phyloP scores from a whole-genome alignment of 176 grass and related monocot genomes.

The Avena eriantha region DNA sequence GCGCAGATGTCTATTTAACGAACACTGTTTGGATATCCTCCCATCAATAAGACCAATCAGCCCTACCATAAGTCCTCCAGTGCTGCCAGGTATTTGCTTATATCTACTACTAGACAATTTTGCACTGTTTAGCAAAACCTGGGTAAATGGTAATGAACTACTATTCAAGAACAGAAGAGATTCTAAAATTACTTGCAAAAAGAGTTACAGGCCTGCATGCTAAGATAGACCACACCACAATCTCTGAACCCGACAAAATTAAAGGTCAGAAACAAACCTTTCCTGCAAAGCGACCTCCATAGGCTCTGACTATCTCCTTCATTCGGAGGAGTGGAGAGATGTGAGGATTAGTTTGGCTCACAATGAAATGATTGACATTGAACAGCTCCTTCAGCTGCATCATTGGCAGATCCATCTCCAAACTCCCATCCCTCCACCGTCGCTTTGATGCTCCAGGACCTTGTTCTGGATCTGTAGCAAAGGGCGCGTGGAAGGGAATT shows the following conservation, averaged over 20 bases:
- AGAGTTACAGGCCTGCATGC: background rate
- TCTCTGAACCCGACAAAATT: background rate
- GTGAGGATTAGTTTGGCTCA: slow-evolving; percentile 96
- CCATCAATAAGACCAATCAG: background rate
- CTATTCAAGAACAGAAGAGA: background rate
- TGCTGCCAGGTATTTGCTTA: background rate
- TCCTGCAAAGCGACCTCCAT: slow-evolving; percentile 88
- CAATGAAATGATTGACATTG: slow-evolving; percentile 98
- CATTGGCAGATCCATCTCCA: slow-evolving; percentile 97
- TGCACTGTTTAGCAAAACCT: background rate
- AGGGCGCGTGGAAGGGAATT: slow-evolving; percentile 84
- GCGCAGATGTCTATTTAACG: background rate
- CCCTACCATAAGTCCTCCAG: background rate
- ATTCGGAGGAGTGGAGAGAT: slow-evolving; percentile 85
- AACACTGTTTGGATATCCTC: background rate
- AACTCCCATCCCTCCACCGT: slow-evolving; percentile 92
- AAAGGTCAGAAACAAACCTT: slow-evolving; percentile 64
- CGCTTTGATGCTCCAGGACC: slow-evolving; percentile 60
- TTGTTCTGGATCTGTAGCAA: slow-evolving; percentile 56
- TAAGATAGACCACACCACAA: slow-evolving; percentile 24
- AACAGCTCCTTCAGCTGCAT: slow-evolving; percentile 89
- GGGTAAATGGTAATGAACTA: background rate
- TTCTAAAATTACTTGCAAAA: background rate
- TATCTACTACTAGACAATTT: background rate
- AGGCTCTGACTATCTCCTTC: slow-evolving; percentile 75